A percentile compares a stretch with the other conserved stretches of the same genome.
Conservation (phyloP, 106 monocot genomes). For the Narthecium ossifragum region DNA sequence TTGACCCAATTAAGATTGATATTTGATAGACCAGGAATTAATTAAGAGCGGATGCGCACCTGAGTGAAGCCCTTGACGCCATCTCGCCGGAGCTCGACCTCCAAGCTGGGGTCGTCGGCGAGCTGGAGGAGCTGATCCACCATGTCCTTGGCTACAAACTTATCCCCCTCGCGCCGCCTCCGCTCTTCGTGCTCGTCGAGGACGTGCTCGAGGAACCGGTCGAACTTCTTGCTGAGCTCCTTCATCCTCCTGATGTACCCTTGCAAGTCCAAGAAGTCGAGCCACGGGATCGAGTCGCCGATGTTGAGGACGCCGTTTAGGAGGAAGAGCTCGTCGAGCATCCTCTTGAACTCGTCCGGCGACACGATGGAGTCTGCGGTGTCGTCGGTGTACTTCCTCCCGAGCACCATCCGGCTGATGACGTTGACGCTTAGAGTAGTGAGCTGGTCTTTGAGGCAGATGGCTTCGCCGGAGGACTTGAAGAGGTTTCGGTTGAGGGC, state of each 20-base stretch:
- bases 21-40: too few species aligned
- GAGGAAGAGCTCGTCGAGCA: constrained; percentile 76
- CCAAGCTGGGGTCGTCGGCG: constrained; percentile 45
- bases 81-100: constrained; percentile 43
- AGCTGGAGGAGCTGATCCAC: constrained; percentile 53
- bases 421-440: constrained; percentile 51
- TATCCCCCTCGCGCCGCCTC: constrained; percentile 22
- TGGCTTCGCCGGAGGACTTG: background rate
- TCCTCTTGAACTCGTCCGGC: constrained; percentile 71
- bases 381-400: constrained; percentile 44
- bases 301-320: constrained; percentile 64
- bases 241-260: constrained; percentile 79
- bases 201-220: constrained; percentile 63
- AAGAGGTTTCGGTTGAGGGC: constrained; percentile 21
- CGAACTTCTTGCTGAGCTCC: constrained; percentile 48
- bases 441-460: constrained; percentile 32
- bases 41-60: background rate
- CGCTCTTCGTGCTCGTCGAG: constrained; percentile 71
- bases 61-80: constrained; percentile 43
- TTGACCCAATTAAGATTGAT: too few species aligned
- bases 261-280: constrained; percentile 53
- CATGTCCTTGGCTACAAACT: constrained; percentile 47
- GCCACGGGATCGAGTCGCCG: constrained; percentile 54
- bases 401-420: constrained; percentile 70
- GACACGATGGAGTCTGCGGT: constrained; percentile 17